Conservation (phyloP, 768 basidiomycete species). For the Clitopilus hobsonii region DNA sequence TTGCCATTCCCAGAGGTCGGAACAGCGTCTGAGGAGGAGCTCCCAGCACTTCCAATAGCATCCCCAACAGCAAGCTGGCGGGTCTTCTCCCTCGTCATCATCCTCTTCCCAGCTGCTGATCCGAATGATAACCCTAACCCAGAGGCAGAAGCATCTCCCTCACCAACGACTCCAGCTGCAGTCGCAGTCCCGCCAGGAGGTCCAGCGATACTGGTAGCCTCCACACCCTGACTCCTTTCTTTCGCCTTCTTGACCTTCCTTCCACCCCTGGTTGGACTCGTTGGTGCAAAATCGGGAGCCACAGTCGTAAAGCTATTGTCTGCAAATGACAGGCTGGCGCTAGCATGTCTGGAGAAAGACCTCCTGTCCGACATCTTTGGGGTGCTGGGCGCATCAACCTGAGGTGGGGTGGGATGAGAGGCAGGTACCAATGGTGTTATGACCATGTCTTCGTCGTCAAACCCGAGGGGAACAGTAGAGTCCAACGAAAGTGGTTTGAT, state of each 20-base stretch:
- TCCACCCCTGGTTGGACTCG: constrained; percentile 18
- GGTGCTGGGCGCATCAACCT: background rate
- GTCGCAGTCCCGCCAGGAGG: too few relatives aligned
- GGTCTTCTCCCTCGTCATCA: too few relatives aligned
- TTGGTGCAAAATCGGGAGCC: constrained; percentile 23
- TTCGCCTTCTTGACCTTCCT: constrained; percentile 6
- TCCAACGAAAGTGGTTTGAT: background rate
- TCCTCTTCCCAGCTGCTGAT: too few relatives aligned
- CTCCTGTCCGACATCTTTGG: background rate
- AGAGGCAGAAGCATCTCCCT: too few relatives aligned
- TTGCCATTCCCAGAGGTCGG: too few relatives aligned
- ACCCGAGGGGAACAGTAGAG: background rate
- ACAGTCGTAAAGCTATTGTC: constrained; percentile 45
- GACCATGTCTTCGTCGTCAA: background rate
- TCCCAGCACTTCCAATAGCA: too few relatives aligned
- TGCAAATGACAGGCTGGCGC: background rate
- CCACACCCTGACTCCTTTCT: constrained; percentile 3
- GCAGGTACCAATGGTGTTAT: background rate
- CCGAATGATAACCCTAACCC: too few relatives aligned
- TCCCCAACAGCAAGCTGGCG: too few relatives aligned
- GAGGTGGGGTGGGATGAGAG: background rate
- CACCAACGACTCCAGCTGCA: too few relatives aligned
- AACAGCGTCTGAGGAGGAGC: too few relatives aligned
- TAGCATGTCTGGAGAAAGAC: background rate
- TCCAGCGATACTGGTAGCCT: background rate